A percentile compares a stretch with the other conserved stretches of the same genome.
Evolutionary conservation across 1,284 basidiomycete species (phyloP).

Genomic region (Sporisorium scitamineum): DNA sequence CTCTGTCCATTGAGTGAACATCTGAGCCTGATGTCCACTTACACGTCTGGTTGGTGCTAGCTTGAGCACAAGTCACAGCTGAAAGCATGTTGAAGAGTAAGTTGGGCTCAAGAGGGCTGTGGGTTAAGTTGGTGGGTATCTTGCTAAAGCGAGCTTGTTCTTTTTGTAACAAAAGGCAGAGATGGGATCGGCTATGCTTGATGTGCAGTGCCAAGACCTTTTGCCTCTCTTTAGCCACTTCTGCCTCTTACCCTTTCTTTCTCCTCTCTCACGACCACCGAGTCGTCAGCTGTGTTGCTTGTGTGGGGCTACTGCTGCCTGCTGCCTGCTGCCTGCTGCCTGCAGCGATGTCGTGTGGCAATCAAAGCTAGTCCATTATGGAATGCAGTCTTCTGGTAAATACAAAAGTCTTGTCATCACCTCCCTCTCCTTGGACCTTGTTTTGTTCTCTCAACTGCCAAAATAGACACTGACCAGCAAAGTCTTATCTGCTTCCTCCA

Average conservation of each 20-base stretch:
- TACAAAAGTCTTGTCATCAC: slow-evolving; percentile 27
- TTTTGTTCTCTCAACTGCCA: neutral
- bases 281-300: neutral
- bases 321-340: too few relatives aligned
- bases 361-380: slow-evolving; percentile 14
- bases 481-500: neutral
- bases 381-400: slow-evolving; percentile 24
- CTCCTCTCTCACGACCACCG: neutral
- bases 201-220: slow-evolving; percentile 36
- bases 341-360: slow-evolving; percentile 21
- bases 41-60: too few relatives aligned
- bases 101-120: neutral
- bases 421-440: slow-evolving; percentile 11
- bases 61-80: too few relatives aligned
- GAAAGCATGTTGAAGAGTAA: too few relatives aligned
- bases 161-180: neutral
- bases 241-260: neutral
- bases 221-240: slow-evolving; percentile 3
- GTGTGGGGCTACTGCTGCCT: slow-evolving; percentile 1
- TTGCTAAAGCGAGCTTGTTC: slow-evolving; percentile 9
- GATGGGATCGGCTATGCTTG: slow-evolving; percentile 18
- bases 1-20: too few relatives aligned
- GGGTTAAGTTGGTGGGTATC: too few relatives aligned
- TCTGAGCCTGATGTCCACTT: too few relatives aligned
- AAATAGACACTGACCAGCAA: neutral